These are phyloP conservation scores for Solanum medicagineum DNA, from an alignment of 257 asterid genomes.

Conservation along the genomic window DNA sequence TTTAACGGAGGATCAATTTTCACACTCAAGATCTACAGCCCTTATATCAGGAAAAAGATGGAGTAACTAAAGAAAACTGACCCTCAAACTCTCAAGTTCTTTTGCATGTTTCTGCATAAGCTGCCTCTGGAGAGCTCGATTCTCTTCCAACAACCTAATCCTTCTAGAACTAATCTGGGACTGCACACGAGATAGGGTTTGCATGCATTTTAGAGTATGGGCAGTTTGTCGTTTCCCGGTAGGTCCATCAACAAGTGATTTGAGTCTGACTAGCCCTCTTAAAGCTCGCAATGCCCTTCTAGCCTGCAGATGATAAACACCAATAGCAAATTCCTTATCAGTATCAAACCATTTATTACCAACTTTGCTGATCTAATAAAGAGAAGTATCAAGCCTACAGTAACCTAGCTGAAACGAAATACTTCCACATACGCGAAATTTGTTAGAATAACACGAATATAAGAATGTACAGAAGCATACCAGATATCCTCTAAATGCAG, in stretches of 20 bases:
- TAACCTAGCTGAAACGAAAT: background rate
- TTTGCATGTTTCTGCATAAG: constrained; percentile 80
- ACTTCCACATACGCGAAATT: background rate
- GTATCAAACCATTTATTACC: background rate
- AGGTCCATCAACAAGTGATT: constrained; percentile 76
- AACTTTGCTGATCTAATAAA: background rate
- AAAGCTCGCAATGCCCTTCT: constrained; percentile 80
- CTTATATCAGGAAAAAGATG: background rate
- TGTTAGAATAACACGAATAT: background rate
- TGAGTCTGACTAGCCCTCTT: constrained; percentile 82
- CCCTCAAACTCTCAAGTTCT: constrained; percentile 75
- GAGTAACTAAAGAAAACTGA: constrained; percentile 19
- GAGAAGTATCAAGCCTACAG: background rate
- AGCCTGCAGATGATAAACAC: constrained; percentile 41
- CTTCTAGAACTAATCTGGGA: constrained; percentile 83
- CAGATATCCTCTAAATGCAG: constrained; percentile 85
- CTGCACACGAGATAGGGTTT: constrained; percentile 78
- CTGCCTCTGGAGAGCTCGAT: constrained; percentile 83
- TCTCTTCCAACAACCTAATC: constrained; percentile 78
- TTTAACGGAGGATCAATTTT: background rate
- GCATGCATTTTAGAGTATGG: constrained; percentile 78
- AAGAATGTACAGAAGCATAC: constrained; percentile 13
- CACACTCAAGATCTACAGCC: background rate
- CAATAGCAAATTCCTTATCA: background rate
- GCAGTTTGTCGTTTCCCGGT: constrained; percentile 83